Percentiles rank a stretch among this genome's conserved stretches.
phyloP scores from a whole-genome alignment of 768 basidiomycete genomes.

The Candolleomyces aberdarensis region DNA sequence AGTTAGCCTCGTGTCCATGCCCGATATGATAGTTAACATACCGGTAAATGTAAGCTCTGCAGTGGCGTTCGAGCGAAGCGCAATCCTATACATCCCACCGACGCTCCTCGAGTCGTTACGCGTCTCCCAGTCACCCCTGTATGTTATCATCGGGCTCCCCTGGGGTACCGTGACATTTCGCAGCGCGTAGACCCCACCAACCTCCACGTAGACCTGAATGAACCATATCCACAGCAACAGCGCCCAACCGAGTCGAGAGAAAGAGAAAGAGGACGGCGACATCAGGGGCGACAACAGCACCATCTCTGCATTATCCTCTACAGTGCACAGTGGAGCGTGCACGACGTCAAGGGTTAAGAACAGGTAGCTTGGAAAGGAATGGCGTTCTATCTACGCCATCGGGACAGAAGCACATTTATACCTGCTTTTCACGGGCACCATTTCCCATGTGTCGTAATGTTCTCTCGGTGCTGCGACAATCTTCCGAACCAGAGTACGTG shows the following conservation, averaged over 20 bases:
- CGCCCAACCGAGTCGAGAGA: neutral
- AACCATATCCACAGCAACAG: neutral
- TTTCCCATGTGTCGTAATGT: neutral
- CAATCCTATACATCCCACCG: neutral
- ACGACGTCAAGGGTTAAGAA: neutral
- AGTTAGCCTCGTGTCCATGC: neutral
- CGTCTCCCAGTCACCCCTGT: neutral
- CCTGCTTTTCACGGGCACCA: neutral
- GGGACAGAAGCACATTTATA: neutral
- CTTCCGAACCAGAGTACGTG: neutral
- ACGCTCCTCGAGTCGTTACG: neutral
- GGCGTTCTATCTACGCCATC: neutral
- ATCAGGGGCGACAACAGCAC: neutral
- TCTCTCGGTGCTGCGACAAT: slow-evolving; percentile 1
- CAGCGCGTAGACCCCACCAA: neutral
- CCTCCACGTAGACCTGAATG: neutral
- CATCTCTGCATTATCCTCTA: neutral
- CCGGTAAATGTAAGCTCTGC: slow-evolving; percentile 2
- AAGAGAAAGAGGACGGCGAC: neutral
- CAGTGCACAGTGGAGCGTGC: neutral
- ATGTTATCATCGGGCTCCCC: neutral
- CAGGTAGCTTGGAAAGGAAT: neutral
- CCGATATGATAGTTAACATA: neutral
- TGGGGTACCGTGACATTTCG: neutral
- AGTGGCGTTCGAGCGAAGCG: neutral